Percentiles rank a stretch among this genome's conserved stretches.
Conservation (phyloP, 257 asterid species). For the Dorcoceras hygrometricum region DNA sequence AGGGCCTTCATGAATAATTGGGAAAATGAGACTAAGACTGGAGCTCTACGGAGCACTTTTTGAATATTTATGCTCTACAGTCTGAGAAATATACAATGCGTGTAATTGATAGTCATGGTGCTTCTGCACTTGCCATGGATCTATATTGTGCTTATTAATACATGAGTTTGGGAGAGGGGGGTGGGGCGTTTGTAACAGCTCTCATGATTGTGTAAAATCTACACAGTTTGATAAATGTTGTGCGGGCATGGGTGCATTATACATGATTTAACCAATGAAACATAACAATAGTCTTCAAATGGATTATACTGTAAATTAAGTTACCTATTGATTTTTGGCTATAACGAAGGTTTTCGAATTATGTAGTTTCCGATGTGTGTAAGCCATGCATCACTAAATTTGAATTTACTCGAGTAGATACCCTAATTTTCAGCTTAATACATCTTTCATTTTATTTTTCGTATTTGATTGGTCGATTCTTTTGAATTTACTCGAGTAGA, state of each 20-base stretch:
- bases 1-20: background rate
- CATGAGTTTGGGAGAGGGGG: slow-evolving; percentile 4
- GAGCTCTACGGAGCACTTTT: slow-evolving; percentile 7
- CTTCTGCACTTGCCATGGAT: slow-evolving; percentile 10
- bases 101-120: background rate
- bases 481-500: too few relatives aligned
- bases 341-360: slow-evolving; percentile 17
- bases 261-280: background rate
- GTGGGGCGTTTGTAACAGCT: background rate
- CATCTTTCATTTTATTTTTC: background rate
- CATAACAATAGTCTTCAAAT: slow-evolving; percentile 3
- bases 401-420: too few relatives aligned
- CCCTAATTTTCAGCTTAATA: background rate
- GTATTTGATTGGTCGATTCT: too few relatives aligned
- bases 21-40: background rate
- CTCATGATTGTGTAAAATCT: too few relatives aligned
- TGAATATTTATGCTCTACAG: background rate
- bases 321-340: slow-evolving; percentile 15
- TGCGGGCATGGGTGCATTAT: background rate
- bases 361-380: background rate
- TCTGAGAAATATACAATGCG: background rate
- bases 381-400: background rate
- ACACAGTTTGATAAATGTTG: background rate
- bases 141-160: background rate
- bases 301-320: slow-evolving; percentile 18